Evolutionary conservation across 306 rosid species (phyloP).

Genomic region (Rubus parviflorus): DNA sequence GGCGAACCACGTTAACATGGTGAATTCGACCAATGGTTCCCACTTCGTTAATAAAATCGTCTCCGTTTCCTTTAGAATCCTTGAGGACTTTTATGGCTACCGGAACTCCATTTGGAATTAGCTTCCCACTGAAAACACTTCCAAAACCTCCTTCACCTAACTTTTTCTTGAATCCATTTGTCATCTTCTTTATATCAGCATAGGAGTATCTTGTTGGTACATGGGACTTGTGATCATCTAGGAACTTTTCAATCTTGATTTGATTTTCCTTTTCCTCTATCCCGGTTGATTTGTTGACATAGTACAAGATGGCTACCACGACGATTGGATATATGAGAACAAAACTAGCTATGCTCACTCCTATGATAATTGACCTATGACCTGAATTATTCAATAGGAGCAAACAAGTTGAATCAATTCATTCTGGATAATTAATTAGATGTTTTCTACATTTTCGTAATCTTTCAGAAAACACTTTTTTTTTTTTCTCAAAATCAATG

Average conservation of each 20-base stretch:
- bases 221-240: slow-evolving; percentile 37
- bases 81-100: slow-evolving; percentile 7
- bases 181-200: slow-evolving; percentile 38
- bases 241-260: slow-evolving; percentile 37
- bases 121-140: slow-evolving; percentile 33
- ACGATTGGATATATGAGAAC: not conserved
- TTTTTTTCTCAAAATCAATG: too few species aligned
- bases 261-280: slow-evolving; percentile 21
- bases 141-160: slow-evolving; percentile 45
- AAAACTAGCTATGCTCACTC: not conserved
- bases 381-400: not conserved
- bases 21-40: slow-evolving; percentile 45
- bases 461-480: too few species aligned
- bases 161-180: slow-evolving; percentile 30
- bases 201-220: slow-evolving; percentile 45
- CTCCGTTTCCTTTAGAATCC: slow-evolving; percentile 16
- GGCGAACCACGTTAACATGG: slow-evolving; percentile 46
- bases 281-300: not conserved
- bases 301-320: not conserved
- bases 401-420: too few species aligned
- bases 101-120: slow-evolving; percentile 13
- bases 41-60: slow-evolving; percentile 29
- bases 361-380: not conserved
- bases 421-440: too few species aligned
- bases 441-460: too few species aligned